Conservation (phyloP, 169 alveolate genomes). For the Babesia ovis region DNA sequence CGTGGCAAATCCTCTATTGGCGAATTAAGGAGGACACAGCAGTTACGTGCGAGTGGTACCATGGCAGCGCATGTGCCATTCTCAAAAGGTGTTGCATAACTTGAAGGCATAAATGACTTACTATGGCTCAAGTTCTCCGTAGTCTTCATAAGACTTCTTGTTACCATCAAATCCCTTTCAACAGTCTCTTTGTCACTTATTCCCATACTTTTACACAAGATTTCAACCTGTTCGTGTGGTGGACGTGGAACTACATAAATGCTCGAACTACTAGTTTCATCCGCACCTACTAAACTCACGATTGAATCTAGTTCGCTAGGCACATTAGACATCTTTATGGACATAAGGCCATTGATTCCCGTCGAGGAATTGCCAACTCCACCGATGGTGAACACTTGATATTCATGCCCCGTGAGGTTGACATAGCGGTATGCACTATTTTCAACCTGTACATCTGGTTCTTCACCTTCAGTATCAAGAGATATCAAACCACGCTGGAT, state of each 20-base stretch:
- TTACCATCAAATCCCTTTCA: conserved; percentile 49
- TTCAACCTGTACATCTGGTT: conserved; percentile 24
- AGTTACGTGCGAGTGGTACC: conserved; percentile 60
- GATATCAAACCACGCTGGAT: conserved; percentile 43
- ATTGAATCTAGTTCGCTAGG: conserved; percentile 52
- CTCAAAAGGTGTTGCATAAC: conserved; percentile 27
- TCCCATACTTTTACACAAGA: conserved; percentile 26
- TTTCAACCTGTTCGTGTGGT: conserved; percentile 20
- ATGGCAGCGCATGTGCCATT: conserved; percentile 50
- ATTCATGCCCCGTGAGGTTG: conserved; percentile 57
- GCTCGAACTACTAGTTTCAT: conserved; percentile 32
- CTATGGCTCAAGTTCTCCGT: conserved; percentile 36
- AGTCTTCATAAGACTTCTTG: conserved; percentile 40
- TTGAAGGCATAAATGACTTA: conserved; percentile 39
- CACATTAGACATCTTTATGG: conserved; percentile 18
- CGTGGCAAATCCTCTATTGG: conserved; percentile 50
- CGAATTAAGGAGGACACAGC: conserved; percentile 39
- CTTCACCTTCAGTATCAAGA: conserved; percentile 20
- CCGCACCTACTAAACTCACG: conserved; percentile 32
- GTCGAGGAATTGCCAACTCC: conserved; percentile 4
- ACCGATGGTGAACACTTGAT: conserved; percentile 48
- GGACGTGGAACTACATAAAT: conserved; percentile 45
- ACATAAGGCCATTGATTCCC: conserved; percentile 37
- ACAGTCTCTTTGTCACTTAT: conserved; percentile 19
- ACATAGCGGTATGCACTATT: conserved; percentile 48